Base-by-base conservation (phyloP, 2,329 filamentous ascomycete genomes). In the Aschersonia sp. region DNA sequence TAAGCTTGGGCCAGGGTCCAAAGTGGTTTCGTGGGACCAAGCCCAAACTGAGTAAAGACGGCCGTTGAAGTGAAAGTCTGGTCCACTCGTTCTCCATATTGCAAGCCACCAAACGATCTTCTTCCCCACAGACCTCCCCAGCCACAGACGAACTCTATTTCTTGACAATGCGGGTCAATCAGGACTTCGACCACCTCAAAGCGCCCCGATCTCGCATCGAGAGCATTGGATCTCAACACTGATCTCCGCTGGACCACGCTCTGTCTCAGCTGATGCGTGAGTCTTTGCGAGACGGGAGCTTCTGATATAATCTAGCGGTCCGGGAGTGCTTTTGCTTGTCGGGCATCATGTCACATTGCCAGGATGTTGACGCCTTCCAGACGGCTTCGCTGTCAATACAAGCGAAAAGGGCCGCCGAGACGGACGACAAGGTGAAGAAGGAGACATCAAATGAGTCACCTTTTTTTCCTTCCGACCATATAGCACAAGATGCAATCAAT, bases 321-420 rank as follows among this genome's bases (percentile, higher is more conserved):
- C 43, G 46, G n/a, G 46, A 47, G 41, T 43, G 46, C 42, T 47
- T 47, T 11, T 41, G 40, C 8, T 44, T 47, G 46, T 43, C 40
- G n/a, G 46, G 43, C 32, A 44, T 47, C 10, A 31, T 47, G 30
- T 35, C 46, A 30, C 46, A 47, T 37, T 47, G 46, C n/a, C 39
- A 11, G 30, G 33, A 43, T 42, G 14, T 46, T 22, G 44, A 37
- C 30, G 33, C 33, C 4, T 43, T 43, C 4, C 42, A 43, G 29
- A 43, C 42, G 35, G 12, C 35, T 39, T 39, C 22, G 22, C 22
- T 22, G 22, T 22, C 22, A 22, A 22, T 22, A 22, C 22, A 22
- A 22, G 22, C 22, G 22, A 22, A 22, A 2, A 22, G 22, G 22
- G 22, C 22, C 2, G 22, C 22, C 22, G 22, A 22, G 22, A 22